Percentiles rank a stretch among this genome's conserved stretches.
These are phyloP conservation scores for Curvularia sp. DNA, from an alignment of 2,329 filamentous ascomycete species.

Conservation along the genomic window DNA sequence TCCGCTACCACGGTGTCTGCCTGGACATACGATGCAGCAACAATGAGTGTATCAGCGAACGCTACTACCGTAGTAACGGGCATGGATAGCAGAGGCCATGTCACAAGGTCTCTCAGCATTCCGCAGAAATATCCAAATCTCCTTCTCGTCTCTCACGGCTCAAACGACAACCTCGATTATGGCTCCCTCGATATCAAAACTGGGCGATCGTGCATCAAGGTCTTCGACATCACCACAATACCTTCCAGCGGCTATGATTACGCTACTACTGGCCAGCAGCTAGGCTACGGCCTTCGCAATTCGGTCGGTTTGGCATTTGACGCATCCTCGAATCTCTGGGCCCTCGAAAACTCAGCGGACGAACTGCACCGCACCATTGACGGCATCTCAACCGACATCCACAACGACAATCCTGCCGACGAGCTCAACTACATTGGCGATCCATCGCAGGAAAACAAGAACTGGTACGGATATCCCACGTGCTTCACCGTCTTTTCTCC, in stretches of 20 bases:
- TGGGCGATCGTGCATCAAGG: slow-evolving; percentile 69
- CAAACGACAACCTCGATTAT: slow-evolving; percentile 66
- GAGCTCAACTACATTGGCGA: slow-evolving; percentile 74
- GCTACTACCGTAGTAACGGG: slow-evolving; percentile 31
- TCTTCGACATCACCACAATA: slow-evolving; percentile 57
- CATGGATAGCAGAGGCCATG: slow-evolving; percentile 38
- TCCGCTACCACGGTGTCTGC: slow-evolving; percentile 36
- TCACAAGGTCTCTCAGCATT: slow-evolving; percentile 36
- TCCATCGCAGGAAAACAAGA: slow-evolving; percentile 49
- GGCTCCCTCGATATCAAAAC: slow-evolving; percentile 57
- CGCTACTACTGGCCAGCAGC: slow-evolving; percentile 58
- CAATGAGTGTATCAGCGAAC: slow-evolving; percentile 41
- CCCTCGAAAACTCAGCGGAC: slow-evolving; percentile 74
- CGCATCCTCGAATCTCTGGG: slow-evolving; percentile 43
- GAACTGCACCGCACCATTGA: slow-evolving; percentile 62
- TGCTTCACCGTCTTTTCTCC: slow-evolving; percentile 69
- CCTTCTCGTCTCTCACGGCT: slow-evolving; percentile 71
- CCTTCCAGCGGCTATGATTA: slow-evolving; percentile 47
- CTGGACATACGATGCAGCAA: slow-evolving; percentile 37
- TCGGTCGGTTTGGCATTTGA: slow-evolving; percentile 66
- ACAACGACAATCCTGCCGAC: slow-evolving; percentile 73
- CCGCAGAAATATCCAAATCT: slow-evolving; percentile 48
- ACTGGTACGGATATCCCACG: slow-evolving; percentile 72
- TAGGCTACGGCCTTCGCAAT: slow-evolving; percentile 73
- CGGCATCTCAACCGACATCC: slow-evolving; percentile 61